Conservation (phyloP, 352 stramenopile genomes). For the Phytophthora kernoviae region DNA sequence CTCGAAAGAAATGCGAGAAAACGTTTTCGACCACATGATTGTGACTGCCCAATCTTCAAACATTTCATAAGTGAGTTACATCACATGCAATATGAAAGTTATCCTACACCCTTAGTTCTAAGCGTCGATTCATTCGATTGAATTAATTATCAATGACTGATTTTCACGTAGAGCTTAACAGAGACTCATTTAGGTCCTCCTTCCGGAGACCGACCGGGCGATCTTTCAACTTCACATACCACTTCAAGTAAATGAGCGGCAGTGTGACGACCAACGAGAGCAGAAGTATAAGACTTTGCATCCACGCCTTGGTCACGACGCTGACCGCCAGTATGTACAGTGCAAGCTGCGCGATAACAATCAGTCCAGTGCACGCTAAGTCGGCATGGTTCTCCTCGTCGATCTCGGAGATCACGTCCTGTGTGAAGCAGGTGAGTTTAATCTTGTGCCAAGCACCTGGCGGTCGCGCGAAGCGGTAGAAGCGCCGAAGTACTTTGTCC, state of each 20-base stretch:
- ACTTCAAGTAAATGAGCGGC: conserved; percentile 77
- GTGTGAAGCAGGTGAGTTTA: conserved; percentile 70
- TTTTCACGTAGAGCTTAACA: conserved; percentile 37
- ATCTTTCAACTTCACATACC: conserved; percentile 73
- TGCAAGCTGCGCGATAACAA: conserved; percentile 60
- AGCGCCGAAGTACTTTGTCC: conserved; percentile 59
- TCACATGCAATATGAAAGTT: too few relatives aligned
- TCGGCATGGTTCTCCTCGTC: conserved; percentile 67
- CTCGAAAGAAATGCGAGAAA: conserved; percentile 21
- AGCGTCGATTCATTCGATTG: background rate
- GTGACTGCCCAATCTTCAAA: conserved; percentile 19
- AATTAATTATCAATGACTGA: conserved; percentile 26
- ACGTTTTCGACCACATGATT: conserved; percentile 11
- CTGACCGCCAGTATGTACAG: conserved; percentile 76
- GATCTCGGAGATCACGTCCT: conserved; percentile 53
- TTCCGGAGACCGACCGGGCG: conserved; percentile 54
- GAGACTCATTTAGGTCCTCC: conserved; percentile 54
- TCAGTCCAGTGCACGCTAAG: conserved; percentile 65
- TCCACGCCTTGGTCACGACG: conserved; percentile 65
- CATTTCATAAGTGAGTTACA: too few relatives aligned
- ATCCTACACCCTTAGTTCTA: too few relatives aligned
- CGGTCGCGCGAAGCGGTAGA: conserved; percentile 73
- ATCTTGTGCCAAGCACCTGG: conserved; percentile 58
- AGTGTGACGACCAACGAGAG: conserved; percentile 41
- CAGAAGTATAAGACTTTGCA: conserved; percentile 53